These are phyloP conservation scores for Phanerochaete carnosa DNA, from an alignment of 768 basidiomycete genomes.

Conservation along the genomic window DNA sequence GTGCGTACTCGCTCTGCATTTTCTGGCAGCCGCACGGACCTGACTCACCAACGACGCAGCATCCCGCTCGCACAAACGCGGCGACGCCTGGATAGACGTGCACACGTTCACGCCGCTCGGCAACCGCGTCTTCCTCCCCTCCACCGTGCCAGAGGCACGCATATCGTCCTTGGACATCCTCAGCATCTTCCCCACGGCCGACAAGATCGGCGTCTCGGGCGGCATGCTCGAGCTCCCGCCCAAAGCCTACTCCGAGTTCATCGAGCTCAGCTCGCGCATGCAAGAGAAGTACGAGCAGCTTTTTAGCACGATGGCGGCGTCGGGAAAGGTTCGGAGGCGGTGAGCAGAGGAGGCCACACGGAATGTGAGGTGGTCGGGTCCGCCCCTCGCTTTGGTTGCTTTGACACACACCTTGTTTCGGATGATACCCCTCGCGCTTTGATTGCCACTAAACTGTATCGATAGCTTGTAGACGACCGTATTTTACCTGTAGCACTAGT, in stretches of 20 bases:
- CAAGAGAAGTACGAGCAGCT: conserved; percentile 55
- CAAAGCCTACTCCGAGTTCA: conserved; percentile 56
- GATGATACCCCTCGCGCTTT: background rate
- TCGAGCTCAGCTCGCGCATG: conserved; percentile 48
- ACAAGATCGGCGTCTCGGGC: conserved; percentile 24
- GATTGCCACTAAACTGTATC: background rate
- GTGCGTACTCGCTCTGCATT: conserved; percentile 30
- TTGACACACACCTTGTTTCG: background rate
- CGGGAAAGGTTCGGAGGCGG: background rate
- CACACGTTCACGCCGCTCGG: conserved; percentile 63
- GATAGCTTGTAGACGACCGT: background rate
- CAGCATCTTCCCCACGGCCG: conserved; percentile 47
- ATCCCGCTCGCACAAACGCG: conserved; percentile 51
- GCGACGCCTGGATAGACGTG: conserved; percentile 64
- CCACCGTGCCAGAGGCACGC: conserved; percentile 57
- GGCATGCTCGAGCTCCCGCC: conserved; percentile 68
- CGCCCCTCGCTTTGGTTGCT: background rate
- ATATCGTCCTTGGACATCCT: conserved; percentile 59
- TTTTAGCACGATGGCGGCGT: conserved; percentile 26
- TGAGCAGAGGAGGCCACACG: background rate
- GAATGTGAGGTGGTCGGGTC: background rate
- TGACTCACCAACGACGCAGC: conserved; percentile 40
- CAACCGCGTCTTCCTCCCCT: conserved; percentile 61
- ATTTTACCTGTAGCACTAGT: conserved; percentile 1
- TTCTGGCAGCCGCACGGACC: background rate